Conservation (phyloP, 139 green algal genomes). For the Parachlorella kessleri region DNA sequence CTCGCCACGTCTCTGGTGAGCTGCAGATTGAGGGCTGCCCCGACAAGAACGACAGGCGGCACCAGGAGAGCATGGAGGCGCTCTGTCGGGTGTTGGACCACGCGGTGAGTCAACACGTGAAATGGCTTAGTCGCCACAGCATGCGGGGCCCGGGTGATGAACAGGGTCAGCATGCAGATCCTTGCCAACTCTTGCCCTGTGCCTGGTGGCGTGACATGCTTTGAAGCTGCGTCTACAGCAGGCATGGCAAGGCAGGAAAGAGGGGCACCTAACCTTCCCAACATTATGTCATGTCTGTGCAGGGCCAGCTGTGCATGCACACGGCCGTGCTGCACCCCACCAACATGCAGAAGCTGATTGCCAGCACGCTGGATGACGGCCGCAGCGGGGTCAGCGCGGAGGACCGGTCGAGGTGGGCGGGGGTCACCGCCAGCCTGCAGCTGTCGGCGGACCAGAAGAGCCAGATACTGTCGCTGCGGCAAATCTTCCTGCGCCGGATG, state of each 20-base stretch:
- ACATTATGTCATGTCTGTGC: too few relatives aligned
- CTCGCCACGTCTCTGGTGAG: neutral
- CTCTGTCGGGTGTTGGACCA: slow-evolving; percentile 39
- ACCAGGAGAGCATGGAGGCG: slow-evolving; percentile 20
- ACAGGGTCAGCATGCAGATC: too few relatives aligned
- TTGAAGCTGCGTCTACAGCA: too few relatives aligned
- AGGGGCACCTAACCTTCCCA: too few relatives aligned
- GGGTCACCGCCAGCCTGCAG: slow-evolving; percentile 24
- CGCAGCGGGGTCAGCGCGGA: slow-evolving; percentile 30
- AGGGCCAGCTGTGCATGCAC: slow-evolving; percentile 46
- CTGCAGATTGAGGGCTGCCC: slow-evolving; percentile 32
- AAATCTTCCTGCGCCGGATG: slow-evolving; percentile 46
- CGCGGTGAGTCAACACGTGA: slow-evolving; percentile 2
- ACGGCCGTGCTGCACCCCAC: slow-evolving; percentile 47
- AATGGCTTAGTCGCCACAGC: too few relatives aligned
- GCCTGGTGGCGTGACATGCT: too few relatives aligned
- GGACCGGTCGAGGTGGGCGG: slow-evolving; percentile 35
- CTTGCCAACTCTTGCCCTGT: too few relatives aligned
- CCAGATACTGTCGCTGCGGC: slow-evolving; percentile 34
- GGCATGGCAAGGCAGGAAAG: too few relatives aligned
- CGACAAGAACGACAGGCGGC: neutral
- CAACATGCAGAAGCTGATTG: slow-evolving; percentile 52
- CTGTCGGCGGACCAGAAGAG: slow-evolving; percentile 34
- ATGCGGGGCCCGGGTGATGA: too few relatives aligned
- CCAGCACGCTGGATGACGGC: slow-evolving; percentile 42